Evolutionary conservation across 106 monocot species (phyloP), one percentile per base, ranked within the genome.

Genomic region (Platanthera guangdongensis): DNA sequence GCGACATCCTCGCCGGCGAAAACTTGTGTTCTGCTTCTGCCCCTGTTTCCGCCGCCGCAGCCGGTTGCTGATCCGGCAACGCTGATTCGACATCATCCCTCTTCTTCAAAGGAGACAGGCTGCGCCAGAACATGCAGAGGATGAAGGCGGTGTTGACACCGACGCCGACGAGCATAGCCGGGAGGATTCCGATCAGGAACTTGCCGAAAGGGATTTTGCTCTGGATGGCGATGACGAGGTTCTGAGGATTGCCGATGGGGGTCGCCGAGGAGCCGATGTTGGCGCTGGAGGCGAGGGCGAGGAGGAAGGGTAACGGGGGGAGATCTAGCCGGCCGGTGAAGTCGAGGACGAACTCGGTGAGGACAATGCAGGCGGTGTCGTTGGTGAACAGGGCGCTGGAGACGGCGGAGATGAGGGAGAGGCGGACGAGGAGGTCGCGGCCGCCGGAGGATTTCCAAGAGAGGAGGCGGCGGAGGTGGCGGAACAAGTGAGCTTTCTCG

Each of bases 71-170:
- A 18, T 25, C 12, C 7, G 67, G 67, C 67, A 11, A 11, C 32
- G 12, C 9, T 10, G 67, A 39, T 10, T 67, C 59, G 7, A 59
- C 59, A 21, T 59, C 59, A 39, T 39, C 39, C 39, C 39, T 53
- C 9, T 67, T 67, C 10, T 32, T 39, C 12, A 11, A 11, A 1
- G 67, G 12, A 7, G 67, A 67, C 10, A 67, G 22, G 67, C 67
- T 67, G 5, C 65, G 67, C 67, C 67, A 67, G 67, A 67, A 67
- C 67, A 67, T 67, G 67, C 67, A 67, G 39, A 67, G 67, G 67
- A 67, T 67, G 67, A 67, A 39, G 10, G 22, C 32, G 6, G 67
- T 67, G 32, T 67, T 67, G 32, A 67, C 32, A 11, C 6, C 25
- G 32, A 67, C 22, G 8, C 67, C 67, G 18, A 67, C 67, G 63